Evolutionary conservation across 805 yeast species (phyloP).

Genomic region (Wickerhamiella musiphila): DNA sequence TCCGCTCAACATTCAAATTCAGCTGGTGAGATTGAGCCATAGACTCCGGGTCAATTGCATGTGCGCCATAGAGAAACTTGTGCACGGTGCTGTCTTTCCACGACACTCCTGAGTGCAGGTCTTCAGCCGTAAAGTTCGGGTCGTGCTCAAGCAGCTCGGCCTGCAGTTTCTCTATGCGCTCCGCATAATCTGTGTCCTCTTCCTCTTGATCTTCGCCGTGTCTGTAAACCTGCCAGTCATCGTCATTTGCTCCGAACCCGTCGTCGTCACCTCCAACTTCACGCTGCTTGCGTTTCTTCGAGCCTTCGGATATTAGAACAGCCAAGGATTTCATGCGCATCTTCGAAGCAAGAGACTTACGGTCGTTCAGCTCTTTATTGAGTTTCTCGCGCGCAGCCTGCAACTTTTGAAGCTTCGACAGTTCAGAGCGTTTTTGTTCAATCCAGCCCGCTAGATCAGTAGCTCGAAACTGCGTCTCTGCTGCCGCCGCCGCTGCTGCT

Average conservation of each 20-base stretch:
- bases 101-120: constrained; percentile 59
- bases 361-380: constrained; percentile 61
- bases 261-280: constrained; percentile 68
- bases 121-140: constrained; percentile 72
- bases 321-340: constrained; percentile 84
- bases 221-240: constrained; percentile 78
- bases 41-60: constrained; percentile 66
- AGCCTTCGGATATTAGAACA: constrained; percentile 56
- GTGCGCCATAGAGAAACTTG: constrained; percentile 76
- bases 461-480: constrained; percentile 64
- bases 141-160: constrained; percentile 64
- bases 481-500: constrained; percentile 39
- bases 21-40: constrained; percentile 80
- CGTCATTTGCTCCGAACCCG: constrained; percentile 88
- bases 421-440: constrained; percentile 41
- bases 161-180: constrained; percentile 33
- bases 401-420: constrained; percentile 39
- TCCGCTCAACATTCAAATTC: constrained; percentile 78
- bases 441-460: constrained; percentile 69
- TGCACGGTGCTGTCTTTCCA: constrained; percentile 73
- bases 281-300: constrained; percentile 12
- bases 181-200: constrained; percentile 49
- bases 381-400: constrained; percentile 54
- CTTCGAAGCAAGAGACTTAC: constrained; percentile 85
- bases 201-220: constrained; percentile 55